Percentiles rank a stretch among this genome's conserved stretches.
These are phyloP conservation scores for Chaetomium cochliodes DNA, from an alignment of 495 filamentous ascomycete species.

Conservation along the genomic window DNA sequence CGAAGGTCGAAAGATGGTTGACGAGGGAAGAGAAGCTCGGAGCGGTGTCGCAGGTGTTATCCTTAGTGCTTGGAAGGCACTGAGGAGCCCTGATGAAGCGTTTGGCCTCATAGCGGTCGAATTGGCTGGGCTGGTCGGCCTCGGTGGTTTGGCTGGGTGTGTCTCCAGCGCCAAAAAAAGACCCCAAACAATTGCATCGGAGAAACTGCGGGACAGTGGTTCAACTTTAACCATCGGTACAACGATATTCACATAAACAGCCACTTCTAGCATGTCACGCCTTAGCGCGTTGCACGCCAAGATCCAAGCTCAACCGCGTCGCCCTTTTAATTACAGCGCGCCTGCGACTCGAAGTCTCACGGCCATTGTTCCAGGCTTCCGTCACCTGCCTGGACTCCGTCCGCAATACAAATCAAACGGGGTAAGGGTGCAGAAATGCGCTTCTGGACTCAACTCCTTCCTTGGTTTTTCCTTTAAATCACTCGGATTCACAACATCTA, in stretches of 20 bases:
- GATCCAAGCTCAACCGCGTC: slow-evolving; percentile 9
- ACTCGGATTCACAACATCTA: not conserved
- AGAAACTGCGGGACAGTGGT: not conserved
- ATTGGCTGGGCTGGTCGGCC: slow-evolving; percentile 9
- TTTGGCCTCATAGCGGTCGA: slow-evolving; percentile 42
- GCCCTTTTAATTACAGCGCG: slow-evolving; percentile 11
- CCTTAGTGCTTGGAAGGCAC: slow-evolving; percentile 45
- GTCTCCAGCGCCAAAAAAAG: slow-evolving; percentile 21
- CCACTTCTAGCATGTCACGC: not conserved
- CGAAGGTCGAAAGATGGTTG: slow-evolving; percentile 23
- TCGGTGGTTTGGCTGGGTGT: slow-evolving; percentile 13
- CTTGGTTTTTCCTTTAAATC: not conserved
- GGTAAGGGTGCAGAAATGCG: not conserved
- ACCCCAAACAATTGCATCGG: slow-evolving; percentile 2
- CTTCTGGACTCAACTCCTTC: not conserved
- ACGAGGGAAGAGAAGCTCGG: slow-evolving; percentile 34
- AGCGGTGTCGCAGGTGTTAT: slow-evolving; percentile 37
- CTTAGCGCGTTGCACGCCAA: slow-evolving; percentile 6
- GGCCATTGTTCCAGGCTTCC: not conserved
- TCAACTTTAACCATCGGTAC: not conserved
- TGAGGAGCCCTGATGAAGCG: slow-evolving; percentile 40
- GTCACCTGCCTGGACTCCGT: not conserved
- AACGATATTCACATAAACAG: not conserved
- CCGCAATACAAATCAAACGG: not conserved
- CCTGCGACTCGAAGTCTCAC: not conserved